Conservation (phyloP, 441 rosid species). For the Corymbia citriodora region DNA sequence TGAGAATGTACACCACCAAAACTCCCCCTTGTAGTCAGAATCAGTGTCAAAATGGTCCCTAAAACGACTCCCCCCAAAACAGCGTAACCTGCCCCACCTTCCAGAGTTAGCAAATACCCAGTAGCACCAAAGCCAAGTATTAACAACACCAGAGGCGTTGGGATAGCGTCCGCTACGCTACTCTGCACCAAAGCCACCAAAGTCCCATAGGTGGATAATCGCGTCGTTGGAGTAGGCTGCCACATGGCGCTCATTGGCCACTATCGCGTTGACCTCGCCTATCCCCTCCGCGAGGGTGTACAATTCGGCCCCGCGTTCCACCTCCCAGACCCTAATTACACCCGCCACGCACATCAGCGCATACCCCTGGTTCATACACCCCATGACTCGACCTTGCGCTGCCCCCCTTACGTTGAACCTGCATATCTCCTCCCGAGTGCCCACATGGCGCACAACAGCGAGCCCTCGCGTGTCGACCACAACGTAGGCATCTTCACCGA, state of each 20-base stretch:
- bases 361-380: slow-evolving; percentile 62
- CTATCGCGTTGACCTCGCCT: slow-evolving; percentile 53
- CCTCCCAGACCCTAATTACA: slow-evolving; percentile 53
- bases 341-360: slow-evolving; percentile 69
- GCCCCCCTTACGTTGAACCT: slow-evolving; percentile 34
- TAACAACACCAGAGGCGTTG: background rate
- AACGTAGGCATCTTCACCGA: slow-evolving; percentile 38
- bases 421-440: slow-evolving; percentile 29
- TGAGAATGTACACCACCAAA: background rate
- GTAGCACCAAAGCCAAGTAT: background rate
- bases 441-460: slow-evolving; percentile 55
- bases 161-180: background rate
- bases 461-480: slow-evolving; percentile 40
- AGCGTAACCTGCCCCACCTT: background rate
- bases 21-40: background rate
- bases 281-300: slow-evolving; percentile 44
- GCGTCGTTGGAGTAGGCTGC: slow-evolving; percentile 34
- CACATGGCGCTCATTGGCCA: slow-evolving; percentile 68
- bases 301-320: slow-evolving; percentile 38
- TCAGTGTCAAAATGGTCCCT: background rate
- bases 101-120: background rate
- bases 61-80: background rate
- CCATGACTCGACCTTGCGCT: slow-evolving; percentile 33
- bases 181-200: slow-evolving; percentile 60
- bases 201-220: slow-evolving; percentile 71